Base-by-base conservation (phyloP, 805 yeast genomes). In the Kazachstania kunashirensis region DNA sequence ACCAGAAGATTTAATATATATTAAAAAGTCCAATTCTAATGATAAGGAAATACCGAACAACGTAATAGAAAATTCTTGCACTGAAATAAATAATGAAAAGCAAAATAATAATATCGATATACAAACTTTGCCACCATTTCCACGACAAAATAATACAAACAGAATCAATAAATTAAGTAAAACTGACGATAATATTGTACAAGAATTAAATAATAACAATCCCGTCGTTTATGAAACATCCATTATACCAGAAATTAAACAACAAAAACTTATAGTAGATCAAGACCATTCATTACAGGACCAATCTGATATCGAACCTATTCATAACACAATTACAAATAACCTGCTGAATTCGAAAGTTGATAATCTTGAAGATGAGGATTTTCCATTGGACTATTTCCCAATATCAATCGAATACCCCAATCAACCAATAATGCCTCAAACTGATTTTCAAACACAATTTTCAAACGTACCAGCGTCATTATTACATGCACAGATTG, bases 301-400 rank as follows among this genome's bases (percentile, higher is more conserved):
- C 14, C 17, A 26, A 26, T 9, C 2, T 5, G 29, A 26, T 6
- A 9, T 6, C 3, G 3, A 6, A 26, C 16, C 6, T 14, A 26
- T 26, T 4, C 29, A 7, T 8, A 26, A 12, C n/a, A 7, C 7
- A 11, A 1, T n/a, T 3, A 11, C 15, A 26, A 14, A n/a, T 26
- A 26, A 26, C 14, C 9, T 26, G 17, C 13, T 26, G 5, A n/a
- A n/a, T n/a, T n/a, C n/a, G n/a, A n/a, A n/a, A n/a, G n/a, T n/a
- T n/a, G 23, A 20, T 23, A 13, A 31, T 8, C 16, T 15, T n/a
- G 66, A 67, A 21, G 78, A 73, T 33, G 80, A 77, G 42, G 86
- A 79, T 49, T 79, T 79, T 59, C 86, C 88, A 3, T 56, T 80
- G 38, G 86, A 79, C 46, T 79, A 77, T 51, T 69, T 79, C 49